Percentiles rank a stretch among this genome's conserved stretches.
Evolutionary conservation across 2,329 filamentous ascomycete genomes (phyloP).

Genomic region (Paecilomyces dactylethromorphus): DNA sequence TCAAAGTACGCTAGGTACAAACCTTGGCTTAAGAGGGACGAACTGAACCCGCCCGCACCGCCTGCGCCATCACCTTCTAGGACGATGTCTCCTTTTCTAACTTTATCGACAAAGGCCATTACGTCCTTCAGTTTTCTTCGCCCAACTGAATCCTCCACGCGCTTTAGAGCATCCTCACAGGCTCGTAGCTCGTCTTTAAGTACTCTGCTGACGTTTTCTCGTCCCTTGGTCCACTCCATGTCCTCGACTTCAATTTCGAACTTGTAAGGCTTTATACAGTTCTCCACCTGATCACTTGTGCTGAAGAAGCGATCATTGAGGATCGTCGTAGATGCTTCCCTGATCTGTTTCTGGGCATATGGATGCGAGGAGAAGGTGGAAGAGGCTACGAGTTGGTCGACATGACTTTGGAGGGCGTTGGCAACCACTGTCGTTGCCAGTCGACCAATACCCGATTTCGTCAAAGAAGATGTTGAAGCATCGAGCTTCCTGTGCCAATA

Average conservation of each 20-base stretch:
- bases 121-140: conserved; percentile 83
- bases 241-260: conserved; percentile 95
- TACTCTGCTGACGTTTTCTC: conserved; percentile 72
- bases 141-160: conserved; percentile 70
- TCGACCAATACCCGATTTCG: conserved; percentile 87
- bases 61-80: conserved; percentile 77
- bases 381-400: conserved; percentile 69
- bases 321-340: conserved; percentile 81
- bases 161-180: conserved; percentile 70
- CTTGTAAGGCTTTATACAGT: conserved; percentile 98
- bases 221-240: conserved; percentile 75
- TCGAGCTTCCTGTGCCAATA: conserved; percentile 96
- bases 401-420: conserved; percentile 74
- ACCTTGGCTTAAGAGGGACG: conserved; percentile 78
- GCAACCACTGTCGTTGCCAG: conserved; percentile 89
- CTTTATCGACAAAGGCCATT: conserved; percentile 82
- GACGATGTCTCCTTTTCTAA: conserved; percentile 74
- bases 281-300: conserved; percentile 95
- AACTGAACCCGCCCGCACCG: conserved; percentile 89
- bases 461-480: conserved; percentile 80
- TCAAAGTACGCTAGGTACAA: conserved; percentile 21
- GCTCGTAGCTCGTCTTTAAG: conserved; percentile 83
- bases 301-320: conserved; percentile 93
- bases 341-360: conserved; percentile 87
- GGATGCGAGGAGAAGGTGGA: conserved; percentile 88